phyloP scores from a whole-genome alignment of 306 rosid genomes.

The Citrullus colocynthis region DNA sequence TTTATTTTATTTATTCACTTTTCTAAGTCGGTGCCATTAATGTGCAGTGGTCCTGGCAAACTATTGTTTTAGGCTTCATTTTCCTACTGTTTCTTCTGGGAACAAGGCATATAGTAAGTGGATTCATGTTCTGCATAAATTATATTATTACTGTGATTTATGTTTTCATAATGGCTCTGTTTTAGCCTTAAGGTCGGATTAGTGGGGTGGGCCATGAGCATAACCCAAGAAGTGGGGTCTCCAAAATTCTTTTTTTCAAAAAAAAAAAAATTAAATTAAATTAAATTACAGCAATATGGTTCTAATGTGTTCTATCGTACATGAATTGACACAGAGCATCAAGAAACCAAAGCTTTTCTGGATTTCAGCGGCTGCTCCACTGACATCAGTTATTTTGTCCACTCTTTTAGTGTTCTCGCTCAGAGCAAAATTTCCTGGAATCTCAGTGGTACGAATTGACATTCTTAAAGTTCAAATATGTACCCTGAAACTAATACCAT shows the following conservation, averaged over 20 bases:
- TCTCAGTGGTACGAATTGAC: constrained; percentile 10
- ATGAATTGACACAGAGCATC: constrained; percentile 43
- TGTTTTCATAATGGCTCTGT: not conserved
- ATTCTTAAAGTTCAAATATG: not conserved
- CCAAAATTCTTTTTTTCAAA: not conserved
- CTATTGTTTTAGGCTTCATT: constrained; percentile 51
- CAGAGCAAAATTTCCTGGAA: constrained; percentile 27
- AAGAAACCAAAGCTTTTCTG: constrained; percentile 76
- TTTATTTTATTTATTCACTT: not conserved
- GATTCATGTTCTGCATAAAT: not conserved
- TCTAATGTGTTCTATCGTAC: not conserved
- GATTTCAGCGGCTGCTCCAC: constrained; percentile 91
- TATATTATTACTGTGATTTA: not conserved
- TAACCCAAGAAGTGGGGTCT: not conserved
- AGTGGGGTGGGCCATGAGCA: not conserved
- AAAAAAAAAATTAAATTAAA: not conserved
- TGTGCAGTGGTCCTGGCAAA: constrained; percentile 97
- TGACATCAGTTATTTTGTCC: constrained; percentile 75
- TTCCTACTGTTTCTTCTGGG: constrained; percentile 51
- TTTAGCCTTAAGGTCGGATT: not conserved
- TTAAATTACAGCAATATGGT: not conserved
- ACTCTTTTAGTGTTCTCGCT: constrained; percentile 63
- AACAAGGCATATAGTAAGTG: constrained; percentile 77
- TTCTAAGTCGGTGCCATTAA: constrained; percentile 3
- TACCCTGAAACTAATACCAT: not conserved